Base-by-base conservation (phyloP, 148 eudicot species). In the Nepenthes gracilis region DNA sequence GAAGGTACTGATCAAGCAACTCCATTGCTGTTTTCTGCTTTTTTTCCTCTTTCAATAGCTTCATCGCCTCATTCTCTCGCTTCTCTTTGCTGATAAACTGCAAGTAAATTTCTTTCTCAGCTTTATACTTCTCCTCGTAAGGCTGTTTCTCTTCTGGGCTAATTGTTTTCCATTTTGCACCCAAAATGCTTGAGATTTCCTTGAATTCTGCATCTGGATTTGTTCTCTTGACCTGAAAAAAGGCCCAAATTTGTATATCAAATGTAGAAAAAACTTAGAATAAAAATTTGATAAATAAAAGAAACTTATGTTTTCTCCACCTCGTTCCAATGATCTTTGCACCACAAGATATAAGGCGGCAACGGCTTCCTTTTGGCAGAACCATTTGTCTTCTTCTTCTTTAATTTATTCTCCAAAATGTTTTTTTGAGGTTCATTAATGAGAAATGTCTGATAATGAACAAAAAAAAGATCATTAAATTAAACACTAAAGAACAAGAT, bases 271-370 rank as follows among this genome's bases (percentile, higher is more conserved):
- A 6, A 23, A 54, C 38, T 64, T 12, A 11, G 36, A 1, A 40
- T 40, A 13, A 47, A 11, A 37, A 4, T 55, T 47, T 2, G 3
- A 35, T 47, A 23, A 34, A 33, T 36, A 2, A 13, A 13, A 11
- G 2, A 6, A 52, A 2, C 5, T 14, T 12, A 1, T 36, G 15
- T 2, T 33, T 33, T 12, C 2, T n/a, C 36, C 73, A 88, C 97
- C 93, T 91, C 96, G 72, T 51, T 81, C 96, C 96, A 92, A 61
- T 85, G 86, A 70, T 92, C 97, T 82, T 88, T 92, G 78, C 86
- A 81, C 94, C 96, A 92, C 35, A 92, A 66, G 33, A 72, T 73
- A 70, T 92, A 88, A 33, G 94, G 74, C 57, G 97, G 70, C 54
- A 90, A 77, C 14, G 97, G 97, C 68, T 92, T 88, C 65, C 61